Evolutionary conservation across 805 yeast species (phyloP).

Genomic region (Candida pseudofarinosa): DNA sequence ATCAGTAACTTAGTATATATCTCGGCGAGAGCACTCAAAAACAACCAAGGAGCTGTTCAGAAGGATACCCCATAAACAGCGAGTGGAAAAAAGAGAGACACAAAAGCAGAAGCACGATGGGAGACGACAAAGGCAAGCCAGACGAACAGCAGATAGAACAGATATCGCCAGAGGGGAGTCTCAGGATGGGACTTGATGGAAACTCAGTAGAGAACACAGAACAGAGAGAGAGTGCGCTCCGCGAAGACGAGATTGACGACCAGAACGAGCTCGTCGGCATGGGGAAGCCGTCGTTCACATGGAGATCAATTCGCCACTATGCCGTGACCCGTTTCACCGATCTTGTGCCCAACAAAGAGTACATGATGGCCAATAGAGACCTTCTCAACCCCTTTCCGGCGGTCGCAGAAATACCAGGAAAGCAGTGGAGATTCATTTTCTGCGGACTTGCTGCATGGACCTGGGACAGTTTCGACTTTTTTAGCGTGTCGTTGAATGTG

Average conservation of each 20-base stretch:
- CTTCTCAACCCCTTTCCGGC: slow-evolving; percentile 63
- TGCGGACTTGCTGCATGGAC: slow-evolving; percentile 59
- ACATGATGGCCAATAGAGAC: slow-evolving; percentile 33
- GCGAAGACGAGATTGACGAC: not conserved
- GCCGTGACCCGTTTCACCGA: slow-evolving; percentile 45
- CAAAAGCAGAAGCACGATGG: no score
- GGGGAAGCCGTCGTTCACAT: not conserved
- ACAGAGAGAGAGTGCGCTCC: not conserved
- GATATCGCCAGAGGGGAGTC: not conserved
- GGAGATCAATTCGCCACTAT: slow-evolving; percentile 20
- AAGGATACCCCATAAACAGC: no score
- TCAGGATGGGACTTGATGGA: no score
- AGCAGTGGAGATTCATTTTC: slow-evolving; percentile 54
- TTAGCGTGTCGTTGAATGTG: slow-evolving; percentile 52
- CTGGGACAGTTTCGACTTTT: slow-evolving; percentile 65
- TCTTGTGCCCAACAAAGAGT: slow-evolving; percentile 44
- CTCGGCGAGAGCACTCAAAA: no score
- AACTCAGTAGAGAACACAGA: no score
- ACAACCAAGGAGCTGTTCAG: no score
- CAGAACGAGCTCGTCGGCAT: not conserved
- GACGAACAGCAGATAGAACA: not conserved
- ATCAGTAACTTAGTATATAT: no score
- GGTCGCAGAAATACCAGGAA: slow-evolving; percentile 42
- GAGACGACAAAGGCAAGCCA: not conserved
- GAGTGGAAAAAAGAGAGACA: no score